Evolutionary conservation across 306 rosid genomes (phyloP).

Genomic region (Cucumis melo): DNA sequence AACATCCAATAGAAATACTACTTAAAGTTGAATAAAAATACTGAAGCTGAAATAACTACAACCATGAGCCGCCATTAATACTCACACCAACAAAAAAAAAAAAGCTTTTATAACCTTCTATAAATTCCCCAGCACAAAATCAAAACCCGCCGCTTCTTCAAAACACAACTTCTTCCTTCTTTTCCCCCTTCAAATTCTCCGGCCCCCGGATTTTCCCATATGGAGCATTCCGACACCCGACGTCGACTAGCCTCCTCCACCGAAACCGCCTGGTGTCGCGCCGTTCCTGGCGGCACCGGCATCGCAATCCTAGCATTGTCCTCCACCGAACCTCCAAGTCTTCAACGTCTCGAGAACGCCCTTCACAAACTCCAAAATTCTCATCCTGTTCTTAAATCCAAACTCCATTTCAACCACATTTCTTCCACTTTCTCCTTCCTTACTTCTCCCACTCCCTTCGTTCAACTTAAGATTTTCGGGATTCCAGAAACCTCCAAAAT

Average conservation of each 20-base stretch:
- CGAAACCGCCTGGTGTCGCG: slow-evolving; percentile 38
- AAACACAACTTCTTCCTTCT: not conserved
- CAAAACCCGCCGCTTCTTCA: not conserved
- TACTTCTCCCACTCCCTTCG: slow-evolving; percentile 20
- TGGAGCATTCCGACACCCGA: not conserved
- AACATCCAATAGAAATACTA: too few relatives aligned
- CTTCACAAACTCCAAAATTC: slow-evolving; percentile 29
- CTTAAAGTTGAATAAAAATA: too few relatives aligned
- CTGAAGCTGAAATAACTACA: not conserved
- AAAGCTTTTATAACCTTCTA: not conserved
- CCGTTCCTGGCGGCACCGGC: slow-evolving; percentile 47
- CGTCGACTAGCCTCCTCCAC: slow-evolving; percentile 26
- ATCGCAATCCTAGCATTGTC: slow-evolving; percentile 30
- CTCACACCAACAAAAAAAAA: not conserved
- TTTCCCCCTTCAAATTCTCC: not conserved
- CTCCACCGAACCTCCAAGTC: slow-evolving; percentile 9
- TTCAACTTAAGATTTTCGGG: slow-evolving; percentile 12
- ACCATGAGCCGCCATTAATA: not conserved
- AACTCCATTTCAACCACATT: slow-evolving; percentile 12
- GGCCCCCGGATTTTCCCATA: not conserved
- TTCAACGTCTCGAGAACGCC: slow-evolving; percentile 20
- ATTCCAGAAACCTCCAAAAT: slow-evolving; percentile 7
- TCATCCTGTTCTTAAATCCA: slow-evolving; percentile 48
- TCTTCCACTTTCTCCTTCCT: slow-evolving; percentile 16
- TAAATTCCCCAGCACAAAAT: not conserved